These are phyloP conservation scores for Lophiotrema nucula DNA, from an alignment of 495 filamentous ascomycete species.

Conservation along the genomic window DNA sequence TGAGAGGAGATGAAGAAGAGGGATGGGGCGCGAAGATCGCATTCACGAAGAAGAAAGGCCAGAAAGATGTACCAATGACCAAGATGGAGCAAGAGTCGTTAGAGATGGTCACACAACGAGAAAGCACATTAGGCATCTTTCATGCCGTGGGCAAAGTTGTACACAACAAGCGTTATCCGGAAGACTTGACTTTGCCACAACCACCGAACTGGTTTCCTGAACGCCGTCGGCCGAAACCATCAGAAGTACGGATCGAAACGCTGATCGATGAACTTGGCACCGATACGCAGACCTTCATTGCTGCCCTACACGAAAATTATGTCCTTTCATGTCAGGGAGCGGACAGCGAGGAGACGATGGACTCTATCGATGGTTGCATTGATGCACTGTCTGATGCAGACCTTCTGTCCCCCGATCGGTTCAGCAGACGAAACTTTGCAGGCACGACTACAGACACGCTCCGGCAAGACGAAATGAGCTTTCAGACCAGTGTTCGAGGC, in stretches of 20 bases:
- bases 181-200: slow-evolving; percentile 40
- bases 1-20: slow-evolving; percentile 64
- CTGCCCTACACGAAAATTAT: slow-evolving; percentile 95
- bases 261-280: slow-evolving; percentile 88
- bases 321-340: slow-evolving; percentile 71
- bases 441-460: slow-evolving; percentile 65
- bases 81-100: slow-evolving; percentile 70
- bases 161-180: slow-evolving; percentile 79
- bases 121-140: slow-evolving; percentile 86
- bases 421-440: slow-evolving; percentile 40
- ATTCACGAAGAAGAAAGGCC: slow-evolving; percentile 60
- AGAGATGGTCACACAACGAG: slow-evolving; percentile 74
- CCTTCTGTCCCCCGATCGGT: slow-evolving; percentile 61
- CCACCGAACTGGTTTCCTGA: slow-evolving; percentile 65
- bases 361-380: slow-evolving; percentile 70
- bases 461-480: slow-evolving; percentile 87
- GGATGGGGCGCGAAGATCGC: slow-evolving; percentile 67
- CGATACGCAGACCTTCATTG: slow-evolving; percentile 82
- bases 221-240: slow-evolving; percentile 60
- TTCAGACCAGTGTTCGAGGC: slow-evolving; percentile 82
- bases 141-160: slow-evolving; percentile 94
- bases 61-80: slow-evolving; percentile 59
- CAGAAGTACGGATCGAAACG: slow-evolving; percentile 69
- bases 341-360: slow-evolving; percentile 60
- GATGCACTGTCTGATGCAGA: slow-evolving; percentile 86